These are phyloP conservation scores for Fistulifera pelliculosa DNA, from an alignment of 108 stramenopile species.

Conservation along the genomic window DNA sequence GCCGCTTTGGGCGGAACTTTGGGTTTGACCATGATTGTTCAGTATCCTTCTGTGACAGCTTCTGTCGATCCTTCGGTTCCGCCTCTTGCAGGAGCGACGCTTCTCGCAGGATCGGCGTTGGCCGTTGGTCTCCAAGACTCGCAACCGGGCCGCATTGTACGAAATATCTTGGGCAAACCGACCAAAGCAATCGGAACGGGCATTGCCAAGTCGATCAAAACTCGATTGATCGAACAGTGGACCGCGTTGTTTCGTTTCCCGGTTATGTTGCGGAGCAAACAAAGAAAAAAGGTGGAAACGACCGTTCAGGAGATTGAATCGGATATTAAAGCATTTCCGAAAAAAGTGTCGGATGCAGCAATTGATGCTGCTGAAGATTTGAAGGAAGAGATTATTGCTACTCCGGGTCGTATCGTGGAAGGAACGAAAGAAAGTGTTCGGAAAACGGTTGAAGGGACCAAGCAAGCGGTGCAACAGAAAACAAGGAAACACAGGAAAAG, in stretches of 20 bases:
- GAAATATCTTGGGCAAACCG: conserved; percentile 31
- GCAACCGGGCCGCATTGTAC: conserved; percentile 25
- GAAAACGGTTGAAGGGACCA: conserved; percentile 34
- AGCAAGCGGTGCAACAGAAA: conserved; percentile 3
- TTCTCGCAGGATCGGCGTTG: conserved; percentile 25
- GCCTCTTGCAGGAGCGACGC: conserved; percentile 16
- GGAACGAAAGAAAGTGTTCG: conserved; percentile 15
- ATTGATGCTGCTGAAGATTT: conserved; percentile 25
- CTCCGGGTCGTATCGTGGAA: conserved; percentile 58
- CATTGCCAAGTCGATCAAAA: conserved; percentile 14
- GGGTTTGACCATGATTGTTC: conserved; percentile 23
- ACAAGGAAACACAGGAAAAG: conserved; percentile 35
- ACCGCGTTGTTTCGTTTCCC: not conserved
- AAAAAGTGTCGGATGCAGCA: conserved; percentile 16
- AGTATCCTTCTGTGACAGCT: conserved; percentile 7
- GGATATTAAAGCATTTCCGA: conserved; percentile 24
- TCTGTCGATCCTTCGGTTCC: conserved; percentile 1
- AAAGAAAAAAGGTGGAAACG: conserved; percentile 12
- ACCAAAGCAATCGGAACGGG: conserved; percentile 2
- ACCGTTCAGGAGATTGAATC: conserved; percentile 14
- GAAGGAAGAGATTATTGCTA: conserved; percentile 48
- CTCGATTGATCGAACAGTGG: conserved; percentile 5
- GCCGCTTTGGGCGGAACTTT: conserved; percentile 16
- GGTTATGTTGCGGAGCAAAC: not conserved
- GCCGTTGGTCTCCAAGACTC: conserved; percentile 25